Percentiles rank a stretch among this genome's conserved stretches.
These are phyloP conservation scores for Eucalyptus urophylla DNA, from an alignment of 345 rosid genomes.

Conservation along the genomic window DNA sequence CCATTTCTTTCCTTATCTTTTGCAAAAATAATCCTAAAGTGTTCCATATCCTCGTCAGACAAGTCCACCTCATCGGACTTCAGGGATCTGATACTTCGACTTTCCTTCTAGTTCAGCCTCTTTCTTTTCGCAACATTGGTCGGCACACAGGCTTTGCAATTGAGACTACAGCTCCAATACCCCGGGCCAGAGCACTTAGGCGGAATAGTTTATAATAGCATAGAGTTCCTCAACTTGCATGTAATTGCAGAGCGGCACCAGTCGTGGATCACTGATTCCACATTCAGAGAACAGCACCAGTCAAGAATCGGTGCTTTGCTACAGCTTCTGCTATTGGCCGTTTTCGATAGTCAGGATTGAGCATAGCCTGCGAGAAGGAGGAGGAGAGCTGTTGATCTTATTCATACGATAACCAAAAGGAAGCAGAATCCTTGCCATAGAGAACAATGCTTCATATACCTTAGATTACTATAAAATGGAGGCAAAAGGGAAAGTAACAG, in stretches of 20 bases:
- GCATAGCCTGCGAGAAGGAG: constrained; percentile 52
- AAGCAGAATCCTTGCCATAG: not conserved
- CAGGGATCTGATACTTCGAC: not conserved
- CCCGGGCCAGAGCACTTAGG: not conserved
- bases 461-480: not conserved
- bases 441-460: not conserved
- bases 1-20: not conserved
- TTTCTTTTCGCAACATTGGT: not conserved
- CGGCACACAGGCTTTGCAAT: not conserved
- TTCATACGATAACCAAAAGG: not conserved
- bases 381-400: not conserved
- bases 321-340: constrained; percentile 81
- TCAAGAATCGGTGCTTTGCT: constrained; percentile 59
- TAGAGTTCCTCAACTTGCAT: not conserved
- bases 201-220: not conserved
- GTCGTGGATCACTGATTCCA: not conserved
- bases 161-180: not conserved
- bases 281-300: constrained; percentile 19
- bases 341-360: constrained; percentile 60
- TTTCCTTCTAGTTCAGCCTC: not conserved
- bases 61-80: not conserved
- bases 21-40: not conserved
- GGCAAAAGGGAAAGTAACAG: not conserved
- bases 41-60: not conserved
- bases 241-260: not conserved